Percentiles rank a stretch among this genome's conserved stretches.
Conservation (phyloP, 2,329 filamentous ascomycete species). For the Coniosporium tulheliwenetii region DNA sequence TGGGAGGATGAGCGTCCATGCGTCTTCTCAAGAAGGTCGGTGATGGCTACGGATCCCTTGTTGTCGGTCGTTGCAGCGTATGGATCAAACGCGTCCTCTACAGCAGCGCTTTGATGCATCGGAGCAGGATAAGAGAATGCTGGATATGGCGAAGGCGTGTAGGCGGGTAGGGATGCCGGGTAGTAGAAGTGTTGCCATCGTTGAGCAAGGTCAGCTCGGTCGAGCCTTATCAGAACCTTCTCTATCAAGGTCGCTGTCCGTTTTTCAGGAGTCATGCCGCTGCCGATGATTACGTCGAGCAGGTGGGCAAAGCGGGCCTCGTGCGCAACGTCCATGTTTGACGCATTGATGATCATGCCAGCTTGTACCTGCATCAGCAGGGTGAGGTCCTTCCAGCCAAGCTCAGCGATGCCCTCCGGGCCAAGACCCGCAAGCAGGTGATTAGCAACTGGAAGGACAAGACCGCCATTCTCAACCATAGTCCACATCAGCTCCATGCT, state of each 20-base stretch:
- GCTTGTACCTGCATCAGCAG: conserved; percentile 46
- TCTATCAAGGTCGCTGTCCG: conserved; percentile 42
- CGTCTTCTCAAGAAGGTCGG: conserved; percentile 72
- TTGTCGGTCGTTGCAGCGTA: conserved; percentile 85
- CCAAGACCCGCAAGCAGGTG: conserved; percentile 45
- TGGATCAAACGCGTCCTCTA: conserved; percentile 77
- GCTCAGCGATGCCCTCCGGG: conserved; percentile 40
- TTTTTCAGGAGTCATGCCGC: conserved; percentile 36
- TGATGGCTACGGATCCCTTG: conserved; percentile 81
- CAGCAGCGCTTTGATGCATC: conserved; percentile 41
- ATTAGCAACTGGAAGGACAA: conserved; percentile 42
- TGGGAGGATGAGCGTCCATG: conserved; percentile 57
- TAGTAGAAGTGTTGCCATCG: conserved; percentile 45
- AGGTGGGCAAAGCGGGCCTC: conserved; percentile 46
- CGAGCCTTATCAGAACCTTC: conserved; percentile 39
- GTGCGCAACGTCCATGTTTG: conserved; percentile 38
- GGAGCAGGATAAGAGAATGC: conserved; percentile 27
- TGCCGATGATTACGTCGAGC: conserved; percentile 39
- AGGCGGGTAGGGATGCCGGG: conserved; percentile 23
- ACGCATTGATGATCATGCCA: conserved; percentile 29
- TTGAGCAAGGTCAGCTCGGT: conserved; percentile 28
- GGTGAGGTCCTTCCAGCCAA: conserved; percentile 37
- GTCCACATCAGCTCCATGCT: conserved; percentile 45
- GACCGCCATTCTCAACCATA: conserved; percentile 50
- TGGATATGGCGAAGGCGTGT: conserved; percentile 34